Conservation (phyloP, 2,329 filamentous ascomycete species). For the Volutella citrinella region DNA sequence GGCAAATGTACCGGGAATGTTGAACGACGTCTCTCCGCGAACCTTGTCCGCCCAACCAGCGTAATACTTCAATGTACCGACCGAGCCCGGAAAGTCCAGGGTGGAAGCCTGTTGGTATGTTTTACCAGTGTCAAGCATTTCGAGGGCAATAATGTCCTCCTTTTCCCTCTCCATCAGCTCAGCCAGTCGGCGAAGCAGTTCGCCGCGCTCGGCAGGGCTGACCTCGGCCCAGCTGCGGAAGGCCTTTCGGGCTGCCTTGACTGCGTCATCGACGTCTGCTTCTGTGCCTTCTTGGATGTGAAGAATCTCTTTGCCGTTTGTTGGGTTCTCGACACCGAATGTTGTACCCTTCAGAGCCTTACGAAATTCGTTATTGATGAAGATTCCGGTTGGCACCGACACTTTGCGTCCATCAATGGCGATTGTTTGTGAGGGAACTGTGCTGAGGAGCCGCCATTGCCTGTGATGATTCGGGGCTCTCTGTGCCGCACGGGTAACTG, state of each 20-base stretch:
- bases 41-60: conserved; percentile 8
- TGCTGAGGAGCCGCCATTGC: no score
- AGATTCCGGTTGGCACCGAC: conserved; percentile 5
- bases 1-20: conserved; percentile 3
- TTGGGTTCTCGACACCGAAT: conserved; percentile 1
- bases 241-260: conserved; percentile 6
- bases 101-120: conserved; percentile 2
- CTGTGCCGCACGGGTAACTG: no score
- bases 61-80: conserved; percentile 5
- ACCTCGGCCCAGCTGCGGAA: conserved; percentile 3
- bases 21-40: conserved; percentile 1
- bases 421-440: conserved; percentile 3
- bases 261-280: conserved; percentile 7
- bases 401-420: conserved; percentile 4
- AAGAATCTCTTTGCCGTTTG: conserved; percentile 3
- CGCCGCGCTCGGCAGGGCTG: conserved; percentile 1
- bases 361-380: conserved; percentile 9
- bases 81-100: conserved; percentile 2
- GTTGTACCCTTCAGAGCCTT: neutral
- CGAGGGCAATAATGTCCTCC: conserved; percentile 1
- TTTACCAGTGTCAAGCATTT: conserved; percentile 7
- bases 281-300: conserved; percentile 1
- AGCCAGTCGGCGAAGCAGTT: conserved; percentile 1
- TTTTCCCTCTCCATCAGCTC: conserved; percentile 5
- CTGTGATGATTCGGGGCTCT: no score